Evolutionary conservation across 495 filamentous ascomycete species (phyloP).

Genomic region (Pseudevernia furfuracea): DNA sequence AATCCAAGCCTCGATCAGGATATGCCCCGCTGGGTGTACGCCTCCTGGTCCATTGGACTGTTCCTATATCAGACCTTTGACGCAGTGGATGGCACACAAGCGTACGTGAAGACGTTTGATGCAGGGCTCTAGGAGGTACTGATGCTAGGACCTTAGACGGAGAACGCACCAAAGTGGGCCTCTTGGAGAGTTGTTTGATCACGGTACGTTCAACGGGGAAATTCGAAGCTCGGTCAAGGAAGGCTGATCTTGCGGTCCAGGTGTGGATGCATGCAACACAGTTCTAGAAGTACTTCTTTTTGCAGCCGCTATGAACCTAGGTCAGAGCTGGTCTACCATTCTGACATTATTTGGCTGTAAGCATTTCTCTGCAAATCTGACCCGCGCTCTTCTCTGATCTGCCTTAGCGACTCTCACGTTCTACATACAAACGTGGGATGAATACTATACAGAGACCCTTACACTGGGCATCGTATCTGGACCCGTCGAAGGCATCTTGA

Average conservation of each 20-base stretch:
- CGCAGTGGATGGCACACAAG: slow-evolving; percentile 90
- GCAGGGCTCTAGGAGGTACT: background rate
- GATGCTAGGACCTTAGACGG: slow-evolving; percentile 32
- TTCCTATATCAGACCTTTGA: slow-evolving; percentile 99
- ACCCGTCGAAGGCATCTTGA: slow-evolving; percentile 89
- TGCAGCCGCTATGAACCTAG: slow-evolving; percentile 81
- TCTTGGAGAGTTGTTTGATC: slow-evolving; percentile 92
- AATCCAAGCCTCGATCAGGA: slow-evolving; percentile 89
- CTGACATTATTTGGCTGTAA: slow-evolving; percentile 74
- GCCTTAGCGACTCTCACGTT: slow-evolving; percentile 69
- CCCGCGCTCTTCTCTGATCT: background rate
- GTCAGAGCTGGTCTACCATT: slow-evolving; percentile 85
- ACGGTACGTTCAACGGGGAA: slow-evolving; percentile 37
- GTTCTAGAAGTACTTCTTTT: slow-evolving; percentile 90
- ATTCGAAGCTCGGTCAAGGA: background rate
- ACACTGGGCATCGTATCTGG: slow-evolving; percentile 89
- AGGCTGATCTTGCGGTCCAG: background rate
- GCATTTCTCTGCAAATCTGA: slow-evolving; percentile 22
- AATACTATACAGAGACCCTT: slow-evolving; percentile 94
- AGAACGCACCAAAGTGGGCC: slow-evolving; percentile 89
- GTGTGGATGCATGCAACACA: slow-evolving; percentile 95
- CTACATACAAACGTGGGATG: slow-evolving; percentile 98
- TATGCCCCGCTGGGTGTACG: slow-evolving; percentile 92
- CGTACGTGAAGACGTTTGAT: slow-evolving; percentile 44
- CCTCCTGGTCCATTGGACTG: slow-evolving; percentile 77